Conservation (phyloP, 306 rosid species). For the Urtica urens region DNA sequence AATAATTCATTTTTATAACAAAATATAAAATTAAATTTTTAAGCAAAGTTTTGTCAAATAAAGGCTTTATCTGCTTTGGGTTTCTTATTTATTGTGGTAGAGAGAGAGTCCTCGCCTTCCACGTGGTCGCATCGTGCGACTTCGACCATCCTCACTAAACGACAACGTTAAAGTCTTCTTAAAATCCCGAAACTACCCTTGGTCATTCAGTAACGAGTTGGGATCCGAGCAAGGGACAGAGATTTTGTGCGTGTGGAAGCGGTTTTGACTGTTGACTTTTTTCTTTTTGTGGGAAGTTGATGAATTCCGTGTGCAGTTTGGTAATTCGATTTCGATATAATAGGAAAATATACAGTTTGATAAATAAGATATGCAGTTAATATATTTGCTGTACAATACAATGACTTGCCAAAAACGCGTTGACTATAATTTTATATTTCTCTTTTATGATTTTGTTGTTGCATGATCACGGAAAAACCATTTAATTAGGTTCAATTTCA, state of each 20-base stretch:
- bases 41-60: no score
- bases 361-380: no score
- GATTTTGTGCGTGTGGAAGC: constrained; percentile 2
- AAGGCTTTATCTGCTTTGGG: no score
- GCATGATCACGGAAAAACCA: not conserved
- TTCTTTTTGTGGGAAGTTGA: not conserved
- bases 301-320: not conserved
- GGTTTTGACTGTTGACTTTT: constrained; percentile 5
- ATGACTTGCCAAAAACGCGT: constrained; percentile 5
- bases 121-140: constrained; percentile 19
- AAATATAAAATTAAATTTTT: no score
- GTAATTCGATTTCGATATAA: not conserved
- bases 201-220: no score
- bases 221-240: constrained; percentile 7
- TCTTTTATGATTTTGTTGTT: not conserved
- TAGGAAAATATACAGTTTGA: not conserved
- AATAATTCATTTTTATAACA: not conserved
- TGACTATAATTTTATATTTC: no score
- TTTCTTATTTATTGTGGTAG: constrained; percentile 17
- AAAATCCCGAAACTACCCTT: constrained; percentile 6
- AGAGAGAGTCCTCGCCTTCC: constrained; percentile 20
- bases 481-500: not conserved
- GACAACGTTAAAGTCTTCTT: not conserved
- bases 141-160: not conserved
- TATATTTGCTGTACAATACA: no score